Base-by-base conservation (phyloP, 2,329 filamentous ascomycete genomes). In the Aschersonia sp. region DNA sequence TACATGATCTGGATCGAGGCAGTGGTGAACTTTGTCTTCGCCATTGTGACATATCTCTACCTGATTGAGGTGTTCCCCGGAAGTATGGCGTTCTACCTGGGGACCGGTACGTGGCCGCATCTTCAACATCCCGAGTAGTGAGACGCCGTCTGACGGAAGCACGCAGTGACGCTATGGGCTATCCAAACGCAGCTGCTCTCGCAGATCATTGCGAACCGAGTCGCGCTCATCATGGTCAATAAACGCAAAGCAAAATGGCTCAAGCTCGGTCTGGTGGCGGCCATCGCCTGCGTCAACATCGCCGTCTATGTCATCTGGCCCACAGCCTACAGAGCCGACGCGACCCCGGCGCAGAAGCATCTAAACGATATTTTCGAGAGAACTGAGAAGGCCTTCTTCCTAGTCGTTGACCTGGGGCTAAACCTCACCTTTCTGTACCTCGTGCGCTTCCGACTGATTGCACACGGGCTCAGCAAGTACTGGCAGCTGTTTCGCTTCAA, bases 391-490 rank as follows among this genome's bases (percentile, higher is more conserved):
- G 58, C 65, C 0, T 62, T 77, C 9, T 74, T 75, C 47, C 57
- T 75, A 0, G 46, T 72, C 1, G 61, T 74, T 2, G 73, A 77
- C 46, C 63, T 66, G 4, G 58, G 54, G 0, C 62, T 78, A 11
- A 78, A 76, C 47, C 60, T 62, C 50, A 72, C 70, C 53, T 78
- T 78, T 53, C 56, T 76, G 2, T 57, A 60, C 10, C 58, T 63
- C 3, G 71, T 75, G 30, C 67, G 70, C 43, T 61, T 60, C 11
- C 66, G 70, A 0, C 61, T 75, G 46, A 65, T 67, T 47, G 67
- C 72, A 37, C 57, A 63, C 47, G 72, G 72, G 3, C 58, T 75
- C 6, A 62, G 63, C 5, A 76, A 76, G 53, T 76, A 75, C 57
- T 66, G 68, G 57, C 63, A 63, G 14, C 60, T 76, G 2, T 67